These are phyloP conservation scores for Arabidopsis suecica DNA, from an alignment of 345 rosid species.

Conservation along the genomic window DNA sequence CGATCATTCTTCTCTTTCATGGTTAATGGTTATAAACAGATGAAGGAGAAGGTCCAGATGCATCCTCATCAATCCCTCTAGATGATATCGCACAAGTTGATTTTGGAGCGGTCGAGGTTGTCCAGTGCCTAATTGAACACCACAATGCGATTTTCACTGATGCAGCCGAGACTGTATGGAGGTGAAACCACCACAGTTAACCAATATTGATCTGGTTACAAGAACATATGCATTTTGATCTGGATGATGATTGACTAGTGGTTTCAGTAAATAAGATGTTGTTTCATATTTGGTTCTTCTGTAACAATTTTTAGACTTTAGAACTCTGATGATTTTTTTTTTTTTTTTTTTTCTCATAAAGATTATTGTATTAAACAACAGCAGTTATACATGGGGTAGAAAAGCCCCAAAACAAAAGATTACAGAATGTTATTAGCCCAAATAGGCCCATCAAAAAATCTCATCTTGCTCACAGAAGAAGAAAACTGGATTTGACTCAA, in stretches of 20 bases:
- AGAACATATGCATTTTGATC: constrained; percentile 33
- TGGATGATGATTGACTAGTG: constrained; percentile 31
- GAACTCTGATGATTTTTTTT: not conserved
- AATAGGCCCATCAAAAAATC: too few species aligned
- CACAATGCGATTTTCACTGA: constrained; percentile 89
- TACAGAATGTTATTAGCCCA: too few species aligned
- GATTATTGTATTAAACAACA: too few species aligned
- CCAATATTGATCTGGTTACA: not conserved
- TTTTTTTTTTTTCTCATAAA: too few species aligned
- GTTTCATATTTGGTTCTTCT: constrained; percentile 17
- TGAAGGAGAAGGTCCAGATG: constrained; percentile 70
- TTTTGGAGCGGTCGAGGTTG: constrained; percentile 81
- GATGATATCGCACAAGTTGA: constrained; percentile 76
- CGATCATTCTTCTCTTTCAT: not conserved
- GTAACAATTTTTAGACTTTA: constrained; percentile 22
- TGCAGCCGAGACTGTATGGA: constrained; percentile 53
- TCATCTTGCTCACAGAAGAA: too few species aligned
- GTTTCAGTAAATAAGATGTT: constrained; percentile 39
- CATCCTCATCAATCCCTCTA: constrained; percentile 73
- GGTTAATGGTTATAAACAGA: constrained; percentile 48
- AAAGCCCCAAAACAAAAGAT: too few species aligned
- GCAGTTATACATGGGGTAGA: too few species aligned
- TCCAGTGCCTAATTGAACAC: constrained; percentile 84
- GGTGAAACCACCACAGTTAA: constrained; percentile 26
- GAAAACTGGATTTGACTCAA: too few species aligned